These are phyloP conservation scores for Phlegmacium glaucopus DNA, from an alignment of 768 basidiomycete species.

Conservation along the genomic window DNA sequence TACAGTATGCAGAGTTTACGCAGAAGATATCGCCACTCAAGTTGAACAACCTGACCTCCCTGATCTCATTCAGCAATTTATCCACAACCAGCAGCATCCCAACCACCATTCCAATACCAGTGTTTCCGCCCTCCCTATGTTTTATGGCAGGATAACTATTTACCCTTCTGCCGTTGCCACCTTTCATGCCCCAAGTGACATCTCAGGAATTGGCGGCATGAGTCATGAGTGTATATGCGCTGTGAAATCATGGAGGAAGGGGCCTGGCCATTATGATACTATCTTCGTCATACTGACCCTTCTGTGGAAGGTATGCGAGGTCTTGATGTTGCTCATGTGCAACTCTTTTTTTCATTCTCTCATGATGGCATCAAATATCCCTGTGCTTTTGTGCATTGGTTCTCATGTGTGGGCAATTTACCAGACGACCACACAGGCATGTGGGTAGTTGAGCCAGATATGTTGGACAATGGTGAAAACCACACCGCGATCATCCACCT, in stretches of 20 bases:
- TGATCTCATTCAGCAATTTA: constrained; percentile 14
- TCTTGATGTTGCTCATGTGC: constrained; percentile 21
- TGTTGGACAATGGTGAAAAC: neutral
- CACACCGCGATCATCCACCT: constrained; percentile 20
- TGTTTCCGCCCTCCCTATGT: constrained; percentile 4
- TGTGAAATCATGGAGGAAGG: constrained; percentile 17
- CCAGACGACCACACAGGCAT: constrained; percentile 27
- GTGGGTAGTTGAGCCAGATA: constrained; percentile 20
- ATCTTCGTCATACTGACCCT: constrained; percentile 18
- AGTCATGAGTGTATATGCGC: constrained; percentile 23
- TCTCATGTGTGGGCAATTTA: constrained; percentile 8
- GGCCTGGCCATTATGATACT: constrained; percentile 18
- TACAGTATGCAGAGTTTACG: too few species aligned
- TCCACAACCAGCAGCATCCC: constrained; percentile 8
- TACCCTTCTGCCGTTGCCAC: constrained; percentile 21
- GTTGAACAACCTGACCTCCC: too few species aligned
- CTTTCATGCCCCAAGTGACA: constrained; percentile 25
- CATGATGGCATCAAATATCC: constrained; percentile 9
- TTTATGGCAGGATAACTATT: constrained; percentile 16
- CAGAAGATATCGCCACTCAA: too few species aligned
- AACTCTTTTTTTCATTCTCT: constrained; percentile 26
- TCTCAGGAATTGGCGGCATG: constrained; percentile 24
- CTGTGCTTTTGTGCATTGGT: constrained; percentile 33
- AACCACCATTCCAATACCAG: neutral
- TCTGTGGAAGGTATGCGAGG: constrained; percentile 16